Percentiles rank a stretch among this genome's conserved stretches.
Conservation (phyloP, 2,329 filamentous ascomycete species). For the Penicillium sp. region DNA sequence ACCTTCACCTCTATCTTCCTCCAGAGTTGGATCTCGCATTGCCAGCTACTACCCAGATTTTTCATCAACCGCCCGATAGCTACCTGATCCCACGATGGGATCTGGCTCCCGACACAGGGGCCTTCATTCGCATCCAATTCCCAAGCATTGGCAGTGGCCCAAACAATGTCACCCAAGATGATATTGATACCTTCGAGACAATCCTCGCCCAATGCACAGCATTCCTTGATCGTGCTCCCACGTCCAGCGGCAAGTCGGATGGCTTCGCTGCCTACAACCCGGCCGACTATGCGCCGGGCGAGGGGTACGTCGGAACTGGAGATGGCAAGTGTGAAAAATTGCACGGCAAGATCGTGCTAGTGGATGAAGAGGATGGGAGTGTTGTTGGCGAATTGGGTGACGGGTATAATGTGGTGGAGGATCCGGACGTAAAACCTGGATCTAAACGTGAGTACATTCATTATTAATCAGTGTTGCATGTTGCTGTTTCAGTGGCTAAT, state of each 20-base stretch:
- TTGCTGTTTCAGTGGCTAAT: conserved; percentile 10
- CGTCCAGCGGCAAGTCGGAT: conserved; percentile 46
- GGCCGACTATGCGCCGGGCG: conserved; percentile 74
- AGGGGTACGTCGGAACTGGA: conserved; percentile 66
- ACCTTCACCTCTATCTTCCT: conserved; percentile 90
- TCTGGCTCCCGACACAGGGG: conserved; percentile 80
- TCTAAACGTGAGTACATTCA: conserved; percentile 72
- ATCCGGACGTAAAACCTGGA: conserved; percentile 75
- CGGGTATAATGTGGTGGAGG: conserved; percentile 78
- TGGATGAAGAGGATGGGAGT: conserved; percentile 95
- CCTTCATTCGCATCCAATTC: conserved; percentile 93
- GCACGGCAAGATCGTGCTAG: conserved; percentile 80
- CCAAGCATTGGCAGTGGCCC: conserved; percentile 70
- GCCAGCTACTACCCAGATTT: conserved; percentile 94
- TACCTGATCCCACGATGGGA: conserved; percentile 97
- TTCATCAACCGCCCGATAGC: conserved; percentile 88
- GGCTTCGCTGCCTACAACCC: conserved; percentile 70
- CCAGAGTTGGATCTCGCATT: conserved; percentile 92
- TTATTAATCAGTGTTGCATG: neutral
- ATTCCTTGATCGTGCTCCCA: conserved; percentile 81
- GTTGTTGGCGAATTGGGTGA: conserved; percentile 90
- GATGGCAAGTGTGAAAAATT: conserved; percentile 36
- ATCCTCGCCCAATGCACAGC: conserved; percentile 97
- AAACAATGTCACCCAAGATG: conserved; percentile 75
- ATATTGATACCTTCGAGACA: conserved; percentile 94